A percentile compares a stretch with the other conserved stretches of the same genome.
phyloP scores from a whole-genome alignment of 1,139 yeast species.

The Protomyces arabidopsidicola region DNA sequence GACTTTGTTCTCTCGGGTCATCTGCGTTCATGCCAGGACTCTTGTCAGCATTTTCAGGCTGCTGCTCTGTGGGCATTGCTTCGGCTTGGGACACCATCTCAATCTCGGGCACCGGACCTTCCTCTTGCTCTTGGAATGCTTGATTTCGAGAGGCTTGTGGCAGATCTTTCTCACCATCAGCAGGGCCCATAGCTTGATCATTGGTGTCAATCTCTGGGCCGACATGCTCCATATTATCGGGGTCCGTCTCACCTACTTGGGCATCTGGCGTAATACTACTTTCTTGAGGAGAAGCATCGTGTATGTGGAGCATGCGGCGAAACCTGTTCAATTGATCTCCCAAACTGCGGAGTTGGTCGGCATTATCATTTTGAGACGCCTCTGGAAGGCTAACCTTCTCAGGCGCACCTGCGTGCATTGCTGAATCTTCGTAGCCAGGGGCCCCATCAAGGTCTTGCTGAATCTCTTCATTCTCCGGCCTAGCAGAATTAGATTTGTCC shows the following conservation, averaged over 20 bases:
- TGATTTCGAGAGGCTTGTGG: constrained; percentile 63
- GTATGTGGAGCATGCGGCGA: constrained; percentile 14
- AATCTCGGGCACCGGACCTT: constrained; percentile 3
- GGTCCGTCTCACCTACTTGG: background rate
- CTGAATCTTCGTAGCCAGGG: constrained; percentile 40
- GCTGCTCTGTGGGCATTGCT: too few relatives aligned
- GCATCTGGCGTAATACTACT: constrained; percentile 4
- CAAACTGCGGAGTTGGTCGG: constrained; percentile 22
- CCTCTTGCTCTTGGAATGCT: constrained; percentile 32
- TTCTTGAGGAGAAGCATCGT: constrained; percentile 10
- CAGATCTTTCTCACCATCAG: constrained; percentile 73
- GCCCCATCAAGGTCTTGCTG: constrained; percentile 48
- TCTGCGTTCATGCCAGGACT: too few relatives aligned
- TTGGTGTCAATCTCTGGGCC: constrained; percentile 74
- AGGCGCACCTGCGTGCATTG: background rate
- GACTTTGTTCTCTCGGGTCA: too few relatives aligned
- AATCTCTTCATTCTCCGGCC: constrained; percentile 31
- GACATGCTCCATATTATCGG: constrained; percentile 88
- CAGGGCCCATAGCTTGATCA: constrained; percentile 91
- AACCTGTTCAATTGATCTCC: constrained; percentile 26
- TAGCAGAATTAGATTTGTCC: constrained; percentile 25
- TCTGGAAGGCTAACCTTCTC: too few relatives aligned
- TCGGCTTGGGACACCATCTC: too few relatives aligned
- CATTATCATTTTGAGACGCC: too few relatives aligned
- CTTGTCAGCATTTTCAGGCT: too few relatives aligned